Percentiles rank a stretch among this genome's conserved stretches.
phyloP scores from a whole-genome alignment of 441 rosid species.

The Eutrema salsugineum region DNA sequence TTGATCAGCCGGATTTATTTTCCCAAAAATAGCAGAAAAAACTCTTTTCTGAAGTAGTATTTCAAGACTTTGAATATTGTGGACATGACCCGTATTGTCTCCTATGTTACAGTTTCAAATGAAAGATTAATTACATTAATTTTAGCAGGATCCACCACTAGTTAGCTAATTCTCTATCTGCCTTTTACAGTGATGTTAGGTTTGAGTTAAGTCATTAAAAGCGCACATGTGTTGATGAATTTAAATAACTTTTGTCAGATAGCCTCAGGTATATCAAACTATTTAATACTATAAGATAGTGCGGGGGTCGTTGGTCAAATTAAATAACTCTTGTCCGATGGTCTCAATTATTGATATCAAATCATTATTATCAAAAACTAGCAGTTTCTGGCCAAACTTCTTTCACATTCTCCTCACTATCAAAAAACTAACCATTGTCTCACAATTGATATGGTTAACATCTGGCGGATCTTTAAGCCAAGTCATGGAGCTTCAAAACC shows the following conservation, averaged over 20 bases:
- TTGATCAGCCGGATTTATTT: background rate
- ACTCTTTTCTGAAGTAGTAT: background rate
- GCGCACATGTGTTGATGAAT: background rate
- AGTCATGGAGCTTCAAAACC: slow-evolving; percentile 1
- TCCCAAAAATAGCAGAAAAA: background rate
- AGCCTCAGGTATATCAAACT: background rate
- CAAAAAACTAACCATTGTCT: background rate
- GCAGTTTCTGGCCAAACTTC: background rate
- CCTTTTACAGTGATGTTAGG: background rate
- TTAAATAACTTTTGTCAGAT: background rate
- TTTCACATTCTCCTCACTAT: background rate
- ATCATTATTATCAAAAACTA: background rate
- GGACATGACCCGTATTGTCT: background rate
- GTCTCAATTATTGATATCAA: background rate
- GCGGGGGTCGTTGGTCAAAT: background rate
- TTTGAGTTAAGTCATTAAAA: background rate
- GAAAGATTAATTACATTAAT: background rate
- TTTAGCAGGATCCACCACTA: background rate
- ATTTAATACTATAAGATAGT: no score
- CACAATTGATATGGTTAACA: background rate
- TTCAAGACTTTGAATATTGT: background rate
- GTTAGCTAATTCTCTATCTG: background rate
- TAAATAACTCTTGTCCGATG: background rate
- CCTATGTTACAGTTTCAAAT: background rate
- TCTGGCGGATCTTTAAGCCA: slow-evolving; percentile 18